phyloP scores from a whole-genome alignment of 1,284 basidiomycete species.

The Phaffia rhodozyma region DNA sequence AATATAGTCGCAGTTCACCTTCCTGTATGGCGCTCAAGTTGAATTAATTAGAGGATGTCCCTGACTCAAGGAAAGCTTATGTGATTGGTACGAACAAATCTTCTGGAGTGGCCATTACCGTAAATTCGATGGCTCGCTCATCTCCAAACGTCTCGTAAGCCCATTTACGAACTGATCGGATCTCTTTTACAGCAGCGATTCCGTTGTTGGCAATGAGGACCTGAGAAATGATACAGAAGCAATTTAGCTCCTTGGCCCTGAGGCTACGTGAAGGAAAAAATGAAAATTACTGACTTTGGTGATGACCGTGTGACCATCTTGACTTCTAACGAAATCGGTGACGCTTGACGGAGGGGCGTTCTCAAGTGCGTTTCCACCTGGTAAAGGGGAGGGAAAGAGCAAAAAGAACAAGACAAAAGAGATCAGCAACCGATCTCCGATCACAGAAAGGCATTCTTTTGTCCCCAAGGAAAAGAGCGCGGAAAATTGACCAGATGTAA shows the following conservation, averaged over 20 bases:
- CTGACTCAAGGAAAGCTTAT: background rate
- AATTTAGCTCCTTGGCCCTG: background rate
- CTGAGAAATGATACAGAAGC: slow-evolving; percentile 36
- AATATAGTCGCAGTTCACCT: slow-evolving; percentile 99
- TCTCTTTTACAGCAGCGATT: slow-evolving; percentile 99
- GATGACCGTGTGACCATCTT: slow-evolving; percentile 96
- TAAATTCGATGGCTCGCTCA: slow-evolving; percentile 94
- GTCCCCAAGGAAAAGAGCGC: background rate
- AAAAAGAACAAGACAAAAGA: background rate
- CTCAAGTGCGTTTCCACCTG: slow-evolving; percentile 86
- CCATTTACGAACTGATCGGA: slow-evolving; percentile 98
- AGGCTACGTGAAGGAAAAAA: background rate
- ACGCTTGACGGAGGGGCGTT: slow-evolving; percentile 66
- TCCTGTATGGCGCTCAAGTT: slow-evolving; percentile 29
- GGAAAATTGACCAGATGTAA: background rate
- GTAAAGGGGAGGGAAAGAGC: background rate
- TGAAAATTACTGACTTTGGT: slow-evolving; percentile 59
- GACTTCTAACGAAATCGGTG: slow-evolving; percentile 77
- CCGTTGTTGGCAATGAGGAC: slow-evolving; percentile 95
- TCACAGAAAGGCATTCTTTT: background rate
- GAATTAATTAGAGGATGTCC: background rate
- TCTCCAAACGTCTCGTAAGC: slow-evolving; percentile 98
- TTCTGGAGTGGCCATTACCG: slow-evolving; percentile 99
- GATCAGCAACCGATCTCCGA: background rate
- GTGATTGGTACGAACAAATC: slow-evolving; percentile 46